phyloP scores from a whole-genome alignment of 2,329 filamentous ascomycete genomes.

The Exophiala oligosperma region DNA sequence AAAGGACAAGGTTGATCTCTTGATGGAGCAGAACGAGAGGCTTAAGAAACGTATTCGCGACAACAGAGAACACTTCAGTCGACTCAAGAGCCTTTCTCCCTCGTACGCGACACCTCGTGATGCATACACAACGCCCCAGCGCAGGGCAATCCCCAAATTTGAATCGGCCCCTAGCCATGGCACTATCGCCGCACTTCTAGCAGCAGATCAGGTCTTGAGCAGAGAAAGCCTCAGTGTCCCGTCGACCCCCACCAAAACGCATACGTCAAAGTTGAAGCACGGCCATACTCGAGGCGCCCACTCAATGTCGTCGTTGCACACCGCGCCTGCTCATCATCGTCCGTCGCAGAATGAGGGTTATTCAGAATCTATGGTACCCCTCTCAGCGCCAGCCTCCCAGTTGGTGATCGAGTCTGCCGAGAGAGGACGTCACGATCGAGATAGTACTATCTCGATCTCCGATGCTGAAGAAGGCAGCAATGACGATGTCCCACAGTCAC shows the following conservation, averaged over 20 bases:
- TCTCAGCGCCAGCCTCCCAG: conserved; percentile 31
- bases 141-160: conserved; percentile 43
- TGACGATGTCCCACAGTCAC: conserved; percentile 69
- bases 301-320: conserved; percentile 80
- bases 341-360: conserved; percentile 47
- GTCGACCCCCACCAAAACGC: conserved; percentile 63
- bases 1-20: conserved; percentile 67
- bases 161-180: conserved; percentile 41
- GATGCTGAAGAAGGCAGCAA: conserved; percentile 58
- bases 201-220: conserved; percentile 72
- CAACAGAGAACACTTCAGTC: conserved; percentile 83
- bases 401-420: conserved; percentile 36
- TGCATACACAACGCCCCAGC: conserved; percentile 48
- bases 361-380: conserved; percentile 26
- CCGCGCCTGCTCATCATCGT: conserved; percentile 65
- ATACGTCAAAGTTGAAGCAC: conserved; percentile 51
- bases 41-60: conserved; percentile 82
- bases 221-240: conserved; percentile 75
- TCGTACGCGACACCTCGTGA: conserved; percentile 64
- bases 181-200: conserved; percentile 72
- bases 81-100: conserved; percentile 48
- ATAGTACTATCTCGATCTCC: conserved; percentile 79
- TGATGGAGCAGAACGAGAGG: conserved; percentile 75
- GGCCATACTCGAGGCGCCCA: conserved; percentile 75
- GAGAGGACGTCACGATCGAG: conserved; percentile 65